phyloP scores from a whole-genome alignment of 1,284 basidiomycete species.

The Ustilago esculenta region DNA sequence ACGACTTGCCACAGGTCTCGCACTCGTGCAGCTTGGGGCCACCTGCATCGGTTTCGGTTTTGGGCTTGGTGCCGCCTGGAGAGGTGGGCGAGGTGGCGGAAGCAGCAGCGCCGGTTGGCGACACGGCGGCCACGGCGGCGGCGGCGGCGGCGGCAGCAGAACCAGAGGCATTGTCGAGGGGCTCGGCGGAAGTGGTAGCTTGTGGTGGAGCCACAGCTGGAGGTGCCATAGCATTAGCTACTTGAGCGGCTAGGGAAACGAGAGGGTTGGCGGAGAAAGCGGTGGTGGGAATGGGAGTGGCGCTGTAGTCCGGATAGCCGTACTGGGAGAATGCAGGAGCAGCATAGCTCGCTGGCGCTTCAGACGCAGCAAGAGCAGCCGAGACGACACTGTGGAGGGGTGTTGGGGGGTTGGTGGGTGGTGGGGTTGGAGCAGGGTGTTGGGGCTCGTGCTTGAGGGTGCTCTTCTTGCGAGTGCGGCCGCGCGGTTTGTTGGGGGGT shows the following conservation, averaged over 20 bases:
- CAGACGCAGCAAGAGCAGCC: slow-evolving; percentile 28
- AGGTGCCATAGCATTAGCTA: slow-evolving; percentile 24
- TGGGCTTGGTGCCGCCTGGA: slow-evolving; percentile 26
- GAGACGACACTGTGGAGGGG: slow-evolving; percentile 28
- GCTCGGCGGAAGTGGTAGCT: slow-evolving; percentile 4
- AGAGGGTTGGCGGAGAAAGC: slow-evolving; percentile 44
- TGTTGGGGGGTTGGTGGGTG: slow-evolving; percentile 7
- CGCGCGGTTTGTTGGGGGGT: slow-evolving; percentile 32
- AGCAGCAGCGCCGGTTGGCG: slow-evolving; percentile 14
- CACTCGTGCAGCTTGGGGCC: slow-evolving; percentile 65
- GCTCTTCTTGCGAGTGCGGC: slow-evolving; percentile 42
- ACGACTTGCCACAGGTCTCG: slow-evolving; percentile 64
- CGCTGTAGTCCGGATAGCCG: slow-evolving; percentile 43
- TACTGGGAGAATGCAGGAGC: slow-evolving; percentile 36
- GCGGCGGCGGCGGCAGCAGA: slow-evolving; percentile 11
- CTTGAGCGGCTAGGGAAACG: slow-evolving; percentile 42
- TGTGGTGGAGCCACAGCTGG: slow-evolving; percentile 11
- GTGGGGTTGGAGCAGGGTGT: slow-evolving; percentile 1
- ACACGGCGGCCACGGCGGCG: slow-evolving; percentile 5
- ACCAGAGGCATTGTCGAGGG: slow-evolving; percentile 7
- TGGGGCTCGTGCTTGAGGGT: slow-evolving; percentile 17
- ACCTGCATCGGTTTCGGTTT: slow-evolving; percentile 64
- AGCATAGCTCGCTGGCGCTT: slow-evolving; percentile 17
- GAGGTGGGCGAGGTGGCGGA: slow-evolving; percentile 34
- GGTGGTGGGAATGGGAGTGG: slow-evolving; percentile 27